Evolutionary conservation across 306 rosid species (phyloP).

Genomic region (Trifolium pratense): DNA sequence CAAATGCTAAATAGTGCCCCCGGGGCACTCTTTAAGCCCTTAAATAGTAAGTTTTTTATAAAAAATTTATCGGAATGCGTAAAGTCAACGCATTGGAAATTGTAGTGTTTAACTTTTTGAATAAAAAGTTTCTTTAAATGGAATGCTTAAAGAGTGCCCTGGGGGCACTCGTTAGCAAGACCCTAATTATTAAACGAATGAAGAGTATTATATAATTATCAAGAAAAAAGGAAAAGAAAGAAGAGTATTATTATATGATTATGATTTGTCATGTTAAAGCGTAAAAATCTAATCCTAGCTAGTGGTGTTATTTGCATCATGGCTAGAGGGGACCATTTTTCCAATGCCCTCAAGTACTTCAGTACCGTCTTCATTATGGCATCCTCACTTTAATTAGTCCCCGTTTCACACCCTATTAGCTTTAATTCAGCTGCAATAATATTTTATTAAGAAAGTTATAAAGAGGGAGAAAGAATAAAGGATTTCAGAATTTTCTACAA

Average conservation of each 20-base stretch:
- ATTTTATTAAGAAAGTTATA: neutral
- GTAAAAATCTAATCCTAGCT: constrained; percentile 39
- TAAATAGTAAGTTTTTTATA: too few species aligned
- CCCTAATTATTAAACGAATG: too few species aligned
- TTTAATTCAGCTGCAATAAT: constrained; percentile 39
- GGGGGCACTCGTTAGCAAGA: too few species aligned
- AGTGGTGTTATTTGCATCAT: constrained; percentile 55
- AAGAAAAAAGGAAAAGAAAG: constrained; percentile 19
- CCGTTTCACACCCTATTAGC: constrained; percentile 48
- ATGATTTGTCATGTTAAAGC: constrained; percentile 40
- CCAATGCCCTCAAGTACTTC: constrained; percentile 60
- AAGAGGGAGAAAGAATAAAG: constrained; percentile 23
- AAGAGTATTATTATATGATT: constrained; percentile 30
- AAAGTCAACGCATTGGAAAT: too few species aligned
- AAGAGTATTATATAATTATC: too few species aligned
- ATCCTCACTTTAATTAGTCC: constrained; percentile 53
- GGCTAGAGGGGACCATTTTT: constrained; percentile 59
- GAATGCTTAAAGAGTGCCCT: too few species aligned
- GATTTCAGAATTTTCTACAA: constrained; percentile 23
- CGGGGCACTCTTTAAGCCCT: too few species aligned
- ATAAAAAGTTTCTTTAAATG: too few species aligned
- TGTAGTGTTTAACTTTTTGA: too few species aligned
- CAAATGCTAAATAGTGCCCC: too few species aligned
- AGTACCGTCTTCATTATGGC: constrained; percentile 58
- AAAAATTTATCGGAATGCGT: too few species aligned